Base-by-base conservation (phyloP, 306 rosid genomes). In the Lupinus albus region DNA sequence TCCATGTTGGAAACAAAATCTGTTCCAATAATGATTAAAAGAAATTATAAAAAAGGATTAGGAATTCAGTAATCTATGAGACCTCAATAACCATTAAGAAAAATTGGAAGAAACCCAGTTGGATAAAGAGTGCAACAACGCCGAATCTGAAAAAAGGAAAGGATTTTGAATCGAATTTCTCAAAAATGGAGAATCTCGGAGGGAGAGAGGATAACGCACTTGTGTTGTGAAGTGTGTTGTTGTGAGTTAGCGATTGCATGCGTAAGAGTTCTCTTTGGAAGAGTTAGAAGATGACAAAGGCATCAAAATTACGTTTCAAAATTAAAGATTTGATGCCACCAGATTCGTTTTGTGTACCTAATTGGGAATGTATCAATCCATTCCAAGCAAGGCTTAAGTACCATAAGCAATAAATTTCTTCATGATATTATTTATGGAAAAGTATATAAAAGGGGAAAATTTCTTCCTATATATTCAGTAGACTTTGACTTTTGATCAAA, bases 41-140 rank as follows among this genome's bases (percentile, higher is more conserved):
- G 7, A 3, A 25, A 25, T 25, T 25, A 11, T 28, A 6, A 5
- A 60, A 59, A 67, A 32, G 50, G 47, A 68, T 61, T 54, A 76
- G 35, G 79, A 77, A 79, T 72, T 78, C 17, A 73, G 68, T 39
- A 66, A 70, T 45, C 74, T 46, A 67, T 50, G 17, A 33, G 38
- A 70, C 57, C 13, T 28, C 69, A 83, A 48, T 48, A 76, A 44
- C 68, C 76, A 54, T 67, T 53, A 71, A 36, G 42, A 32, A 74
- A 79, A 73, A 76, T 64, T 44, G 80, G 66, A 76, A 71, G 80
- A 81, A 76, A 72, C 82, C 84, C 78, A 73, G 69, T 74, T 35
- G 68, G 21, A 38, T 74, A 0, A 10, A 14, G 44, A 41, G 21
- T 30, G 28, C 36, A 48, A 69, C 11, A 65, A 59, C 38, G 42